phyloP scores from a whole-genome alignment of 1,139 yeast species.

The Scheffersomyces quercinus region DNA sequence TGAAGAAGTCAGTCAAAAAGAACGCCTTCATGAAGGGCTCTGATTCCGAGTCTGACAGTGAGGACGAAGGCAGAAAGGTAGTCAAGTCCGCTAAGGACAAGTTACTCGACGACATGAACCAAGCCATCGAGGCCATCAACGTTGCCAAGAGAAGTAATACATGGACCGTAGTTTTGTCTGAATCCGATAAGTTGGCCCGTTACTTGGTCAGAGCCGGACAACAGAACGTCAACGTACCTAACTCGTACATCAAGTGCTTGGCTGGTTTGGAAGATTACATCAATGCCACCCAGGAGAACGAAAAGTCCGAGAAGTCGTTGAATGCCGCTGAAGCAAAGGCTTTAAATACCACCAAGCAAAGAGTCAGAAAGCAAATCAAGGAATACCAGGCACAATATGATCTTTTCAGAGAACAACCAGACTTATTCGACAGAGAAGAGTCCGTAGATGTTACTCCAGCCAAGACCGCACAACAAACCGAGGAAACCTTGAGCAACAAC shows the following conservation, averaged over 20 bases:
- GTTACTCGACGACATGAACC: slow-evolving; percentile 81
- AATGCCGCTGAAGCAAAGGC: slow-evolving; percentile 86
- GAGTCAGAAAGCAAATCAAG: slow-evolving; percentile 78
- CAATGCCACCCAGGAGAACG: slow-evolving; percentile 55
- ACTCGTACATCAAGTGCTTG: slow-evolving; percentile 65
- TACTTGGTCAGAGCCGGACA: slow-evolving; percentile 68
- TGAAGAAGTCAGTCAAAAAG: slow-evolving; percentile 42
- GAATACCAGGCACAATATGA: slow-evolving; percentile 63
- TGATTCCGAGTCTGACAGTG: slow-evolving; percentile 57
- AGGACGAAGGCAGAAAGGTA: slow-evolving; percentile 74
- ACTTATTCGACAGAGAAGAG: slow-evolving; percentile 61
- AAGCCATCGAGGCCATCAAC: slow-evolving; percentile 66
- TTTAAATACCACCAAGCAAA: slow-evolving; percentile 83
- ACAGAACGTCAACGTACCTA: slow-evolving; percentile 73
- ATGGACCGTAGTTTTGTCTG: slow-evolving; percentile 76
- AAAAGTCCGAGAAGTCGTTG: slow-evolving; percentile 66
- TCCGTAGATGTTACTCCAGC: slow-evolving; percentile 26
- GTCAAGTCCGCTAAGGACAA: slow-evolving; percentile 95
- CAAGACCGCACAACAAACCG: slow-evolving; percentile 16
- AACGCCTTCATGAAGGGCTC: slow-evolving; percentile 42
- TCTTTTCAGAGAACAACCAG: slow-evolving; percentile 69
- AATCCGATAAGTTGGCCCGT: slow-evolving; percentile 77
- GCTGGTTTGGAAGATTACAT: slow-evolving; percentile 74
- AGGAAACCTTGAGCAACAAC: slow-evolving; percentile 19
- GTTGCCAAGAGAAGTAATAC: slow-evolving; percentile 70